Base-by-base conservation (phyloP, 371 early-diverging fungal genomes). In the Sporodiniella umbellata region DNA sequence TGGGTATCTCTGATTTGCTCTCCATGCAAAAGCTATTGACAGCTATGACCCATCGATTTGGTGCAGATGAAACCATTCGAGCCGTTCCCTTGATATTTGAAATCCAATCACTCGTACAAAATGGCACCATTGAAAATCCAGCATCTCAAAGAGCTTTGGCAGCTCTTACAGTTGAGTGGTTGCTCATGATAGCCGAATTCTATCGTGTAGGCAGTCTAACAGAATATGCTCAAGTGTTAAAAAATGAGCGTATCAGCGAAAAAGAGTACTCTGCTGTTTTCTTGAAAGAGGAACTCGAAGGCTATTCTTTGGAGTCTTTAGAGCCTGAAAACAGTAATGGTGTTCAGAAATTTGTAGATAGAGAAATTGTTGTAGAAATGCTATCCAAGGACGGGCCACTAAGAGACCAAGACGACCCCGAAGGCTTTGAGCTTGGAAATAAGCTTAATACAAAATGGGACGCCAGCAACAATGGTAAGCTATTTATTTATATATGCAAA, bases 51-150 rank as follows among this genome's bases (percentile, higher is more conserved):
- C 62, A 67, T 33, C 66, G 70, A 5, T 84, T 84, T 51, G 75
- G 77, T 21, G 70, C 70, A 8, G 85, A 84, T 43, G 86, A 80
- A 21, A 69, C 86, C 12, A 78, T 83, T 58, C 67, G 78, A 8
- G 78, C 79, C 0, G 59, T 85, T 0, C 87, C 88, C 2, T 59
- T 91, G 5, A 47, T 88, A 0, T 87, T 88, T 59, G 72, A 79
- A 30, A 52, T 86, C 19, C 85, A 84, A 38, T 48, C 47, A 8
- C 68, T 65, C 49, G 70, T 66, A 1, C 66, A 67, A 28, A 54
- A 70, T 14, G 68, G 61, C 0, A 33, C 39, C 0, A 60, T 74
- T 23, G 48, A 65, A 8, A 33, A 62, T 11, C 62, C 80, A 28
- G 56, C 78, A 4, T 74, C 76, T 3, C 78, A 81, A 54, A 69